Evolutionary conservation across 306 rosid species (phyloP), one percentile per base, ranked within the genome.

Genomic region (Trichosanthes cucumerina): DNA sequence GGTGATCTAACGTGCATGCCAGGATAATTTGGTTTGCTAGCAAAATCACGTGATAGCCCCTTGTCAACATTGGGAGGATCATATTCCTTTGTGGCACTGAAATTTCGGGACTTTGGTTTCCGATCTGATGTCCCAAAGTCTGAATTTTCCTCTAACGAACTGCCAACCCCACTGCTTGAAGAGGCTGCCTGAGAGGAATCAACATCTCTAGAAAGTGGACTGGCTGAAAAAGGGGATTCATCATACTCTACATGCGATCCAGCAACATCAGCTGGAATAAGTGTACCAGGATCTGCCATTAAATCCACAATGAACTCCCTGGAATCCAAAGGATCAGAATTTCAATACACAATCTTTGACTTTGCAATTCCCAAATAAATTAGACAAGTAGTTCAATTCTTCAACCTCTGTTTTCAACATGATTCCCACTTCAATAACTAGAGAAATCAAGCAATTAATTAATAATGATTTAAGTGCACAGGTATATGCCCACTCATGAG

Each of bases 281-380:
- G 99, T 31, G 97, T 88, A 76, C 99, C 99, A 7, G 99, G 99
- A 85, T 88, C 97, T 71, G 97, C 96, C 97, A 95, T 92, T 70
- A 95, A 90, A 87, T 95, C 99, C 81, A 95, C 91, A 80, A 95
- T 90, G 87, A 88, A 92, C 90, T 95, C 99, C 97, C 99, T 95
- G 91, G 88, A 92, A 95, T 81, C 82, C 78, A 85, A 16, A 81
- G 62, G 78, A 49, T 73, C 78, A 73, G 16, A 47, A 49, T 18
- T 24, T 73, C 46, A 73, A 18, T 49, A 31, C 77, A 26, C 6
- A 7, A 49, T 47, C 57, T 71, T 21, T 26, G 58, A 54, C 49
- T 46, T 46, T 49, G 49, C 31, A 75, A 33, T 52, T 46, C 54
- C 33, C 41, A 73, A 28, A 47, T 73, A 49, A 71, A 73, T 49